A percentile compares a stretch with the other conserved stretches of the same genome.
Evolutionary conservation across 2,329 filamentous ascomycete genomes (phyloP).

Genomic region (Claviceps humidiphila): DNA sequence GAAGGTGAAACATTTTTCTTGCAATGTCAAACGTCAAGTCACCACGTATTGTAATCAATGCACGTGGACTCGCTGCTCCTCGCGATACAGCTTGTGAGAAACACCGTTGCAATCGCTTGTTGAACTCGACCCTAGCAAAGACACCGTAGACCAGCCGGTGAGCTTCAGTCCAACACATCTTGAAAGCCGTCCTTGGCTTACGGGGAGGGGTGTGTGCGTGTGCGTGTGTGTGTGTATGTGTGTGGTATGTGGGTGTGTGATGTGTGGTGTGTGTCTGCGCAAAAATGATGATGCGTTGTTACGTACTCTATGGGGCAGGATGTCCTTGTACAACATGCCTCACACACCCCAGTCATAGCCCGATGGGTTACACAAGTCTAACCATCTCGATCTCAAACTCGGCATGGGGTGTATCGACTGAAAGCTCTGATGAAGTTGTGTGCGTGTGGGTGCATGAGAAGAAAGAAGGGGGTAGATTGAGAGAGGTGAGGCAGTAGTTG

Average conservation of each 20-base stretch:
- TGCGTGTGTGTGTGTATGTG: neutral
- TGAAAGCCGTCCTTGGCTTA: neutral
- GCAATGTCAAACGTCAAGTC: neutral
- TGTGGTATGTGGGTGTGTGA: neutral
- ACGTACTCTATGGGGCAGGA: neutral
- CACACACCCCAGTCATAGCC: neutral
- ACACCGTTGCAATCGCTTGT: neutral
- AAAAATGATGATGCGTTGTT: neutral
- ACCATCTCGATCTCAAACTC: neutral
- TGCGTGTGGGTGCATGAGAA: neutral
- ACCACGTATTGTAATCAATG: neutral
- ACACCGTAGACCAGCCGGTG: neutral
- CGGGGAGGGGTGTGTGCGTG: neutral
- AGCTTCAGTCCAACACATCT: neutral
- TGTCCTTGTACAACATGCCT: neutral
- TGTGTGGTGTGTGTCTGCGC: neutral
- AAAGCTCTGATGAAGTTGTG: neutral
- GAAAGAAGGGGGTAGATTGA: neutral
- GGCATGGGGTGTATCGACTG: neutral
- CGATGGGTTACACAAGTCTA: neutral
- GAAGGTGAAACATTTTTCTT: constrained; percentile 1
- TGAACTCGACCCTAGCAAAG: neutral
- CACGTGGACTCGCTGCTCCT: constrained; percentile 1
- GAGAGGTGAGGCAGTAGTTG: neutral
- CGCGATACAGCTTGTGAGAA: constrained; percentile 1